Percentiles rank a stretch among this genome's conserved stretches.
Evolutionary conservation across 2,329 filamentous ascomycete genomes (phyloP).

Genomic region (Aspergillus latus): DNA sequence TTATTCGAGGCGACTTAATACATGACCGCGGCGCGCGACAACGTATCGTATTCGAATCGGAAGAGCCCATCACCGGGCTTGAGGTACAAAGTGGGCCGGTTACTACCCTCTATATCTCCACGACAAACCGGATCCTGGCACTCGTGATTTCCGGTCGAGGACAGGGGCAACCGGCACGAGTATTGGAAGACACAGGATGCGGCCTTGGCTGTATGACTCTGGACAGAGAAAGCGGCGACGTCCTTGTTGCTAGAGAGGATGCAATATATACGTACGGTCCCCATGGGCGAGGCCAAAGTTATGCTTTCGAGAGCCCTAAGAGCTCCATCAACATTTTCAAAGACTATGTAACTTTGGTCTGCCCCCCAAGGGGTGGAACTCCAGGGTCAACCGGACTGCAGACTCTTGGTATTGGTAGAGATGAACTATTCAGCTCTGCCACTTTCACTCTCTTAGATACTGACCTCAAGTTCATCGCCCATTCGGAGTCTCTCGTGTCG

Average conservation of each 20-base stretch:
- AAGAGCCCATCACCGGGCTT: constrained; percentile 92
- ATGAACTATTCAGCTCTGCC: constrained; percentile 78
- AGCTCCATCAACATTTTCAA: constrained; percentile 74
- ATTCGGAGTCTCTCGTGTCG: constrained; percentile 80
- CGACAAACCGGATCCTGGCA: constrained; percentile 82
- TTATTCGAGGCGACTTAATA: constrained; percentile 90
- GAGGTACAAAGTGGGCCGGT: constrained; percentile 66
- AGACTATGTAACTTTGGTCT: constrained; percentile 84
- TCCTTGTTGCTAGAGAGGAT: constrained; percentile 89
- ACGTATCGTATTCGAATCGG: constrained; percentile 91
- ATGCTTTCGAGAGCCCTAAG: constrained; percentile 89
- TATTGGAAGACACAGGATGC: constrained; percentile 85
- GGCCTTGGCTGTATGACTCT: constrained; percentile 93
- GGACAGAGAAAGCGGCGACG: constrained; percentile 74
- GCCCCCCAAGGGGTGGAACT: constrained; percentile 65
- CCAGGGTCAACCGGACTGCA: constrained; percentile 63
- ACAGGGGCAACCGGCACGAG: constrained; percentile 83
- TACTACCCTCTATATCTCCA: constrained; percentile 87
- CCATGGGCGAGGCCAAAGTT: constrained; percentile 81
- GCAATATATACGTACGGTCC: constrained; percentile 90
- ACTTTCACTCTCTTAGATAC: constrained; percentile 91
- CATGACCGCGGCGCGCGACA: constrained; percentile 94
- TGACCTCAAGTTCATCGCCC: constrained; percentile 83
- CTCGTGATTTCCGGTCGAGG: constrained; percentile 83
- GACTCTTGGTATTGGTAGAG: constrained; percentile 69